A percentile compares a stretch with the other conserved stretches of the same genome.
phyloP scores from a whole-genome alignment of 2,329 filamentous ascomycete species.

The Penicillium expansum region DNA sequence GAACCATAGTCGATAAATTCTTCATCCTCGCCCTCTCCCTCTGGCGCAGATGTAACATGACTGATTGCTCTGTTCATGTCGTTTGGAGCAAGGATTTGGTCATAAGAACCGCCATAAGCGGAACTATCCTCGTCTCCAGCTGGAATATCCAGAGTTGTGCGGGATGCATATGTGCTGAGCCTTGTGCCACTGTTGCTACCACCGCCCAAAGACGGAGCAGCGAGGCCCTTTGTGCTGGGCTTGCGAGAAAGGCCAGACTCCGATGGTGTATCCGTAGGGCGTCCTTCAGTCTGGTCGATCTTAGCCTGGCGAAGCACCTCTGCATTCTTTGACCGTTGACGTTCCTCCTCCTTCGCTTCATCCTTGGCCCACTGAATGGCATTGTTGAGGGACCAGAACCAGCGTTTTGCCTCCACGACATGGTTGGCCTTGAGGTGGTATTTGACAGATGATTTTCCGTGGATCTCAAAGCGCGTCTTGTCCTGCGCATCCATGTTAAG shows the following conservation, averaged over 20 bases:
- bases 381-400: slow-evolving; percentile 99
- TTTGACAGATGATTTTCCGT: slow-evolving; percentile 97
- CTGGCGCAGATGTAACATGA: slow-evolving; percentile 51
- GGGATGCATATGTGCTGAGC: slow-evolving; percentile 50
- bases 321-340: slow-evolving; percentile 68
- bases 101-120: slow-evolving; percentile 52
- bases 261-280: slow-evolving; percentile 47
- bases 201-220: slow-evolving; percentile 36
- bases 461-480: slow-evolving; percentile 96
- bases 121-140: slow-evolving; percentile 55
- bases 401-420: slow-evolving; percentile 94
- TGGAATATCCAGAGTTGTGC: slow-evolving; percentile 48
- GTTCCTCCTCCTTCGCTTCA: slow-evolving; percentile 87
- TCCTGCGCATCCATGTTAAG: slow-evolving; percentile 96
- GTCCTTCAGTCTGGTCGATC: slow-evolving; percentile 64
- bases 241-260: slow-evolving; percentile 35
- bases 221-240: slow-evolving; percentile 38
- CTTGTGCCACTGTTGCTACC: slow-evolving; percentile 44
- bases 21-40: slow-evolving; percentile 66
- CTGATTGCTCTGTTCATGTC: slow-evolving; percentile 51
- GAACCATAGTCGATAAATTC: slow-evolving; percentile 79
- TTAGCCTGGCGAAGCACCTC: slow-evolving; percentile 77
- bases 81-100: slow-evolving; percentile 52
- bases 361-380: slow-evolving; percentile 98
- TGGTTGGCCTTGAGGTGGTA: slow-evolving; percentile 98